phyloP scores from a whole-genome alignment of 495 filamentous ascomycete genomes.

The Aspergillus cristatus region DNA sequence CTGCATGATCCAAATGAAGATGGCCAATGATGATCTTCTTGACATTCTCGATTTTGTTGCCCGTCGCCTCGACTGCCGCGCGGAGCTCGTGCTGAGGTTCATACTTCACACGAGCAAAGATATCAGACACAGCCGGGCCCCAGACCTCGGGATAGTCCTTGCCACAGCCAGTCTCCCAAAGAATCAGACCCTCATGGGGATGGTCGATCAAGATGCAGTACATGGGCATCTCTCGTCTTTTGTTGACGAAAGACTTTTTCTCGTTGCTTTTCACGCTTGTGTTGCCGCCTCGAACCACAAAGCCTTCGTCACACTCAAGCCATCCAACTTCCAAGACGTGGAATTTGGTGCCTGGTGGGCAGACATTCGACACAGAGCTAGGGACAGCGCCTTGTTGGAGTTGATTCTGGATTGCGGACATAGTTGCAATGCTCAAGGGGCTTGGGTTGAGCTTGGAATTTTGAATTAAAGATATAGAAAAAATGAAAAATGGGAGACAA shows the following conservation, averaged over 20 bases:
- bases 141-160: constrained; percentile 24
- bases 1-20: constrained; percentile 38
- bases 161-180: constrained; percentile 37
- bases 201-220: constrained; percentile 5
- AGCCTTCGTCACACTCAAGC: constrained; percentile 8
- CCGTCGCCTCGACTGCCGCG: constrained; percentile 30
- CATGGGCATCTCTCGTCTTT: constrained; percentile 5
- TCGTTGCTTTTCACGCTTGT: constrained; percentile 4
- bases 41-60: constrained; percentile 32
- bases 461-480: too few relatives aligned
- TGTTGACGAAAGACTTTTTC: constrained; percentile 3
- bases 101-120: constrained; percentile 31
- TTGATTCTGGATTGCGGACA: constrained; percentile 5
- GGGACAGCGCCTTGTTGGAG: constrained; percentile 6
- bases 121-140: constrained; percentile 30
- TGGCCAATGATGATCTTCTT: constrained; percentile 39
- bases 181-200: constrained; percentile 27
- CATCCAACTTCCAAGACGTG: constrained; percentile 7
- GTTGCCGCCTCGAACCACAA: constrained; percentile 4
- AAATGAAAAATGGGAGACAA: too few relatives aligned
- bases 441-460: too few relatives aligned
- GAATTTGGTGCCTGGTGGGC: constrained; percentile 9
- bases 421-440: too few relatives aligned
- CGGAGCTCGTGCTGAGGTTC: constrained; percentile 27
- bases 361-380: constrained; percentile 6